phyloP scores from a whole-genome alignment of 2,329 filamentous ascomycete genomes.

The Trichoderma semiorbis region DNA sequence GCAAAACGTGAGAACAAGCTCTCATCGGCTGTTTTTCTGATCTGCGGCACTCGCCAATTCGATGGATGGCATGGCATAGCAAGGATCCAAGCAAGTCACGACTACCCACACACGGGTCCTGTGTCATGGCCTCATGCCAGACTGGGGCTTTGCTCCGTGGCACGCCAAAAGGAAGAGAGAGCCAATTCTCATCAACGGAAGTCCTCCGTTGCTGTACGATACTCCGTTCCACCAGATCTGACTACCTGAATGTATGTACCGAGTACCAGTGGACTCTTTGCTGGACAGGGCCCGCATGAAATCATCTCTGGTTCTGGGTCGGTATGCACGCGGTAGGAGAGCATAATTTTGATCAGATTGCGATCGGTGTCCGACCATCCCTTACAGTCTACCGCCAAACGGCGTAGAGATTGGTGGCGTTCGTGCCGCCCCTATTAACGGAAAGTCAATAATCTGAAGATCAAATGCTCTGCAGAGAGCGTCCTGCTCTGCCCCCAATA shows the following conservation, averaged over 20 bases:
- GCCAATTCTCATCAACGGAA: background rate
- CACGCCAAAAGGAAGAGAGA: background rate
- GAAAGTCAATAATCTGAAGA: background rate
- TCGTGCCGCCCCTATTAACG: background rate
- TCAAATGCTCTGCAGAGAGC: background rate
- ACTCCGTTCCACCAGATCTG: background rate
- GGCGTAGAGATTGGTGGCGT: conserved; percentile 3
- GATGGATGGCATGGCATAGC: background rate
- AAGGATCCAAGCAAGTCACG: conserved; percentile 12
- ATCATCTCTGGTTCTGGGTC: conserved; percentile 3
- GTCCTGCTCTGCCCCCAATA: conserved; percentile 1
- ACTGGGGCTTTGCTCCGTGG: background rate
- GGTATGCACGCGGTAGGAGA: conserved; percentile 2
- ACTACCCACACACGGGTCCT: background rate
- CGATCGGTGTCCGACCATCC: conserved; percentile 4
- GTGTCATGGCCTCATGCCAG: conserved; percentile 9
- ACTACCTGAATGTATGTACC: background rate
- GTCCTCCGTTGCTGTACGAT: background rate
- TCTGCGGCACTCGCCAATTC: conserved; percentile 2
- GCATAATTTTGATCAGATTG: conserved; percentile 12
- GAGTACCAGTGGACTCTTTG: background rate
- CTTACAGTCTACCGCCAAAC: background rate
- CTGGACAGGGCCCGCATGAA: conserved; percentile 5
- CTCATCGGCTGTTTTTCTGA: background rate
- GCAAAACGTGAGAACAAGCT: background rate